A percentile compares a stretch with the other conserved stretches of the same genome.
phyloP scores from a whole-genome alignment of 2,329 filamentous ascomycete species.

The Pyrenophora tritici-repentis region DNA sequence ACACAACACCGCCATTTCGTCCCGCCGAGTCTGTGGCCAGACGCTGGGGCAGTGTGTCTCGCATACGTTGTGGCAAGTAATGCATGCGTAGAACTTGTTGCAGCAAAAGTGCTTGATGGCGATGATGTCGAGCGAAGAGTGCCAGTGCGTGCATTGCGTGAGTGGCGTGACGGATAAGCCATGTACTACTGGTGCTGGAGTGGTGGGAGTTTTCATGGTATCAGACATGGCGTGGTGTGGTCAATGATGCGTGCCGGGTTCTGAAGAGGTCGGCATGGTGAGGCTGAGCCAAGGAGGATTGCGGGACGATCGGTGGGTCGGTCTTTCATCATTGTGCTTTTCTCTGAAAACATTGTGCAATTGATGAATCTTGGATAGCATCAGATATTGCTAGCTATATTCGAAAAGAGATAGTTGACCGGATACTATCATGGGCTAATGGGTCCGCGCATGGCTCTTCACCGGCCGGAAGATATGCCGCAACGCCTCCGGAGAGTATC shows the following conservation, averaged over 20 bases:
- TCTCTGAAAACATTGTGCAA: background rate
- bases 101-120: conserved; percentile 47
- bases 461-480: no score
- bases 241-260: background rate
- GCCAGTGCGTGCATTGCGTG: conserved; percentile 44
- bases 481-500: background rate
- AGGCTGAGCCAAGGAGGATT: conserved; percentile 26
- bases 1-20: conserved; percentile 37
- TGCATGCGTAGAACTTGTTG: conserved; percentile 46
- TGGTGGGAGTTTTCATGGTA: background rate
- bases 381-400: no score
- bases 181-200: conserved; percentile 25
- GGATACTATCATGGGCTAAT: no score
- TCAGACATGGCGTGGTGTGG: conserved; percentile 11
- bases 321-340: conserved; percentile 6
- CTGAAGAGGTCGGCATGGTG: conserved; percentile 9
- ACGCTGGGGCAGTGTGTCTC: conserved; percentile 32
- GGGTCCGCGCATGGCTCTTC: background rate
- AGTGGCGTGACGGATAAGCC: conserved; percentile 34
- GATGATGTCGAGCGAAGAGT: conserved; percentile 44
- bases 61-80: conserved; percentile 38
- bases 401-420: background rate
- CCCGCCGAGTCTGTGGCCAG: conserved; percentile 28
- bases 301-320: conserved; percentile 19
- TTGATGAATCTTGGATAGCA: background rate